Evolutionary conservation across 2,329 filamentous ascomycete species (phyloP).

Genomic region (Colletotrichum sublineola): DNA sequence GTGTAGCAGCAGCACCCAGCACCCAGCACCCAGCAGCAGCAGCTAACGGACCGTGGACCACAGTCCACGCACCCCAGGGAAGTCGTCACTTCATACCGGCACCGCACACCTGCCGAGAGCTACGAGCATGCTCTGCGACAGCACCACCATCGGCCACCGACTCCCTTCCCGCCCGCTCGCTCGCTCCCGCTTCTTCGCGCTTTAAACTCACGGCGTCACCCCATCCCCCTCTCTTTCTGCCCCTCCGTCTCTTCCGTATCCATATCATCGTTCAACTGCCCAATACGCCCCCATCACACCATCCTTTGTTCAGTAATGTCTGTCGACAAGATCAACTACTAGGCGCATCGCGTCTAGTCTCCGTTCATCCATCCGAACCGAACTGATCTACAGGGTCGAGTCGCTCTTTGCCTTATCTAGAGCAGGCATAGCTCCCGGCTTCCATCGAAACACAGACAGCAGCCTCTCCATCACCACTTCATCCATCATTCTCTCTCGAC

Average conservation of each 20-base stretch:
- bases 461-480: conserved; percentile 21
- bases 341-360: conserved; percentile 44
- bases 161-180: conserved; percentile 17
- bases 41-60: conserved; percentile 27
- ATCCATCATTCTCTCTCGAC: conserved; percentile 14
- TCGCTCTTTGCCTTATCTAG: conserved; percentile 38
- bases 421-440: conserved; percentile 33
- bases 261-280: conserved; percentile 1
- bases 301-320: conserved; percentile 39
- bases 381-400: conserved; percentile 41
- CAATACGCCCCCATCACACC: conserved; percentile 21
- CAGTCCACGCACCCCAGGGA: conserved; percentile 19
- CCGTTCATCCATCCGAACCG: conserved; percentile 33
- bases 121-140: conserved; percentile 24
- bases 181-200: conserved; percentile 26
- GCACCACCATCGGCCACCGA: conserved; percentile 12
- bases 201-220: conserved; percentile 40
- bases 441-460: conserved; percentile 35
- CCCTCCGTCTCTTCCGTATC: conserved; percentile 9
- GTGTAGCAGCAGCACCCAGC: conserved; percentile 20
- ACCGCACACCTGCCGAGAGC: conserved; percentile 38
- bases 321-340: conserved; percentile 41
- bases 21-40: conserved; percentile 2
- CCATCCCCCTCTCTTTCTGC: conserved; percentile 22
- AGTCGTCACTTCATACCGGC: conserved; percentile 37